A percentile compares a stretch with the other conserved stretches of the same genome.
These are phyloP conservation scores for Cladosporium colombiae DNA, from an alignment of 2,329 filamentous ascomycete genomes.

Conservation along the genomic window DNA sequence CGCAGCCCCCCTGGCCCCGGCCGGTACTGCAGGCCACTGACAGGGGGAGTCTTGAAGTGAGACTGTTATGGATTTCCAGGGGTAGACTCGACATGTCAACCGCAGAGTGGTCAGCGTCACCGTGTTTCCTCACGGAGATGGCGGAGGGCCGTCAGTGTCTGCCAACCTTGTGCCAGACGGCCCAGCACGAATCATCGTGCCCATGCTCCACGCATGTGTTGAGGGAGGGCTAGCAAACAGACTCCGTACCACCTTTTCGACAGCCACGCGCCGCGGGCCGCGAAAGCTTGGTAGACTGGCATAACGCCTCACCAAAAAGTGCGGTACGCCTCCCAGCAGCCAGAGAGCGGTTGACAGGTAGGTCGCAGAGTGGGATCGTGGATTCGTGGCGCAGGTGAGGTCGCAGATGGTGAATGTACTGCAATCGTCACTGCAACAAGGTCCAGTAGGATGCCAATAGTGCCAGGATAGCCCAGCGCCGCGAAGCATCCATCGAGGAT, in stretches of 20 bases:
- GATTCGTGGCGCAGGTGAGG: not conserved
- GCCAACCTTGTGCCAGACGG: not conserved
- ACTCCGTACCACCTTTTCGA: not conserved
- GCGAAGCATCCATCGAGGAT: slow-evolving; percentile 1
- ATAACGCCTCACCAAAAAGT: slow-evolving; percentile 8
- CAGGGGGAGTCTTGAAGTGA: slow-evolving; percentile 6
- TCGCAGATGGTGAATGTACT: not conserved
- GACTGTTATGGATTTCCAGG: slow-evolving; percentile 1
- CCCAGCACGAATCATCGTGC: slow-evolving; percentile 9
- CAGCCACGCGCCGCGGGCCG: slow-evolving; percentile 9
- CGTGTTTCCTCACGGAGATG: slow-evolving; percentile 12
- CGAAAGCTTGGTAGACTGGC: slow-evolving; percentile 7
- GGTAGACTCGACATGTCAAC: not conserved
- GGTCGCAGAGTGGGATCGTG: not conserved
- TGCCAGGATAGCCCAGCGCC: slow-evolving; percentile 4
- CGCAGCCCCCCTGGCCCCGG: not conserved
- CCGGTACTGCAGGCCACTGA: slow-evolving; percentile 2
- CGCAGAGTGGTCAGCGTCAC: slow-evolving; percentile 3
- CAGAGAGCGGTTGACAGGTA: not conserved
- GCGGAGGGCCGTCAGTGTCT: slow-evolving; percentile 5
- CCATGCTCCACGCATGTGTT: slow-evolving; percentile 3
- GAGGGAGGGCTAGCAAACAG: not conserved
- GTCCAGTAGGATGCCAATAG: not conserved
- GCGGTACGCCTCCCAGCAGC: not conserved
- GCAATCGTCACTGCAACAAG: slow-evolving; percentile 1